Evolutionary conservation across 2,329 filamentous ascomycete species (phyloP), one percentile per base, ranked within the genome.

Genomic region (Trichoderma sp.): DNA sequence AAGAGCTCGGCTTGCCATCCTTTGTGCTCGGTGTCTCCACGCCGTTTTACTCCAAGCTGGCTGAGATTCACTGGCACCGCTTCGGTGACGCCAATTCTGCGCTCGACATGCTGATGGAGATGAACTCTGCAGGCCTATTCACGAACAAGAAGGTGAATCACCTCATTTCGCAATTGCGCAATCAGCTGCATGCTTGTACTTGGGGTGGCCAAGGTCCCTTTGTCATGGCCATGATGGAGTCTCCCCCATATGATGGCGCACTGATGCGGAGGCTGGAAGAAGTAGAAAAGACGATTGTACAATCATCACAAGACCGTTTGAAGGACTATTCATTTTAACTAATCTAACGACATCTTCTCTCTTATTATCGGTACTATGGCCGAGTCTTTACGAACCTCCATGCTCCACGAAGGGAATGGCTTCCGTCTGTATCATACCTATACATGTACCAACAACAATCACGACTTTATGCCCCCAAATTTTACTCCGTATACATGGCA

Each of bases 11-110:
- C 2, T 85, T 92, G 1, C 87, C 88, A 1, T 91, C 91, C 0
- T 93, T 91, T 76, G 89, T 93, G 7, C 85, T 95, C 0, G 92
- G 92, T 62, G 90, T 88, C 6, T 90, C 90, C 20, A 92, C 91
- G 0, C 83, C 86, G 0, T 88, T 95, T 55, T 95, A 93, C 83
- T 90, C 92, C 77, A 84, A 88, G 63, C 85, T 94, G 39, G 84
- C 93, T 28, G 80, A 84, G 15, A 85, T 91, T 26, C 83, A 89
- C 70, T 93, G 91, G 88, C 79, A 82, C 39, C 86, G 88, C 12
- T 87, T 88, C 73, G 85, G 88, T 26, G 88, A 93, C 76, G 83
- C 88, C 2, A 74, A 77, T 4, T 84, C 84, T 1, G 86, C 92
- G 28, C 80, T 89, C 64, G 81, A 84, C 4, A 78, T 91, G 2